phyloP scores from a whole-genome alignment of 768 basidiomycete genomes.

The Lactarius sanguifluus region DNA sequence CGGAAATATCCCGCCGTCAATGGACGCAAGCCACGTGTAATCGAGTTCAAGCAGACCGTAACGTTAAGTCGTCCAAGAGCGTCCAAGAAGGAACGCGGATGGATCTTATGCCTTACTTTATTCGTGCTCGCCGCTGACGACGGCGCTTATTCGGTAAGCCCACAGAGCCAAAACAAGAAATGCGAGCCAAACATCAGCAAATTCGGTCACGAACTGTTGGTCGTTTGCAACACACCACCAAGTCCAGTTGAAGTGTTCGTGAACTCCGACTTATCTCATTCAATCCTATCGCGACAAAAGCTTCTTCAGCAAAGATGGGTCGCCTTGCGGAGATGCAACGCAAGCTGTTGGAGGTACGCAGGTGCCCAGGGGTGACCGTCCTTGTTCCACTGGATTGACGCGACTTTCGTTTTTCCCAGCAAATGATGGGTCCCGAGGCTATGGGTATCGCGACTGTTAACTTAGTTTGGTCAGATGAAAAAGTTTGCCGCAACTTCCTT shows the following conservation, averaged over 20 bases:
- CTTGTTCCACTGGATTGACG: conserved; percentile 36
- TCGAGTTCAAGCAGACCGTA: neutral
- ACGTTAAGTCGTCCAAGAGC: neutral
- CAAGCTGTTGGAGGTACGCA: conserved; percentile 72
- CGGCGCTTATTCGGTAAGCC: conserved; percentile 6
- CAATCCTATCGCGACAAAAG: neutral
- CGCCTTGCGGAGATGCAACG: conserved; percentile 96
- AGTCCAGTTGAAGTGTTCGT: neutral
- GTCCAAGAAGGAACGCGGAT: neutral
- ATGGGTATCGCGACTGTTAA: conserved; percentile 96
- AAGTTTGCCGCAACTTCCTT: conserved; percentile 97
- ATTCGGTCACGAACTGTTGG: neutral
- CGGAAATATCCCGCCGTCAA: neutral
- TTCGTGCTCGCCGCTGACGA: neutral
- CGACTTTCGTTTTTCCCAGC: conserved; percentile 46
- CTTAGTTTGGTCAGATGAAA: conserved; percentile 91
- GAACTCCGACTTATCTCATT: neutral
- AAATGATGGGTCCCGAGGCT: conserved; percentile 99
- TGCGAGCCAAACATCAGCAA: conserved; percentile 21
- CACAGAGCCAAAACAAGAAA: neutral
- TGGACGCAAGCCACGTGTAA: neutral
- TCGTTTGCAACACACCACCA: neutral
- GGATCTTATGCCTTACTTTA: neutral
- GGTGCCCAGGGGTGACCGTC: neutral
- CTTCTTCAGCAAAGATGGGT: conserved; percentile 61